Base-by-base conservation (phyloP, 306 rosid genomes). In the Vicia faba region DNA sequence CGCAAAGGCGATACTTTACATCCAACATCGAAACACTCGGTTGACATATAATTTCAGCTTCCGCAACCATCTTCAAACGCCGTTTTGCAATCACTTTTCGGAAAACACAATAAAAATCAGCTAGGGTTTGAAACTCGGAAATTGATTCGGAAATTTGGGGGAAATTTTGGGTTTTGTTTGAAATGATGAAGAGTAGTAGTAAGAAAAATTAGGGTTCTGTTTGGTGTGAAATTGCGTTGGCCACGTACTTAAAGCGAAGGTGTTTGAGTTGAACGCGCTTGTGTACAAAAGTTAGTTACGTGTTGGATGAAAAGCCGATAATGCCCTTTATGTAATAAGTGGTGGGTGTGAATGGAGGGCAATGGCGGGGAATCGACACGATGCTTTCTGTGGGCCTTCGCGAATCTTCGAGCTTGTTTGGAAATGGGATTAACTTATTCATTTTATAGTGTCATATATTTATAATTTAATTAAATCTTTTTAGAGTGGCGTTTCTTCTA, bases 11-110 rank as follows among this genome's bases (percentile, higher is more conserved):
- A 78, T 76, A 87, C 81, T 89, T 85, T 58, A 87, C 80, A 49
- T 89, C 92, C 61, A 84, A 75, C 82, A 80, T 61, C 12, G 90
- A 81, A 71, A 86, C 69, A 67, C 76, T 74, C 77, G 77, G 79
- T 72, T 85, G 81, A 74, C 90, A 75, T 5, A 81, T 80, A 50
- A 86, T 80, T 63, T 92, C 91, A 28, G 97, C 75, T 49, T 87
- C 92, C 4, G 91, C 68, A 6, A 83, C 83, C 84, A 87, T 72
- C 66, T 68, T 72, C 31, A 63, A 74, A 53, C 45, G 60, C 46
- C 65, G 74, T 66, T 8, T 16, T 3, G 4, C 28, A 2, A 67
- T 15, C 36, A 58, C 56, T 41, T 25, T 1, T 8, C 59, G 18
- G 39, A 25, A 72, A 68, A 5, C 41, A 40, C 12, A 45, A 10